Evolutionary conservation across 1,284 basidiomycete genomes (phyloP).

Genomic region (Heterobasidion annosum): DNA sequence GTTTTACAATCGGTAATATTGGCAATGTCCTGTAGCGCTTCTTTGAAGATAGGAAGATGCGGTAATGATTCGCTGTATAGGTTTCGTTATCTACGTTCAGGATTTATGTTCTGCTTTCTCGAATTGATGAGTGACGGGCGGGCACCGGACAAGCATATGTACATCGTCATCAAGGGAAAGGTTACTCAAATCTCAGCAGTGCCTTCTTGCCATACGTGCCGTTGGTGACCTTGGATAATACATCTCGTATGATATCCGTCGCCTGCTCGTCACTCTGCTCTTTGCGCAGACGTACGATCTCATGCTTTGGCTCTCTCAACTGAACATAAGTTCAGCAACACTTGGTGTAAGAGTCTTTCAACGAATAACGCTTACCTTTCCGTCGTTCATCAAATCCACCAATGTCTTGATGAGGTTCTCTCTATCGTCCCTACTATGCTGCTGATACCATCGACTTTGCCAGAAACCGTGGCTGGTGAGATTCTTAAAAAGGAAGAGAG

Average conservation of each 20-base stretch:
- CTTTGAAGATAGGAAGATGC: slow-evolving; percentile 85
- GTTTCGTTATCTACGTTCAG: slow-evolving; percentile 7
- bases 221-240: slow-evolving; percentile 36
- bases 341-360: background rate
- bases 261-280: slow-evolving; percentile 45
- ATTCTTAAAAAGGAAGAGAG: slow-evolving; percentile 77
- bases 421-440: slow-evolving; percentile 30
- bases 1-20: slow-evolving; percentile 5
- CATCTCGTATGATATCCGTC: slow-evolving; percentile 33
- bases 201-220: slow-evolving; percentile 68
- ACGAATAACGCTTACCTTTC: slow-evolving; percentile 35
- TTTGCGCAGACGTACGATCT: slow-evolving; percentile 47
- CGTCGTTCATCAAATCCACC: slow-evolving; percentile 37
- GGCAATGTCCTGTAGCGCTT: slow-evolving; percentile 45
- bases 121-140: too few relatives aligned
- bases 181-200: slow-evolving; percentile 41
- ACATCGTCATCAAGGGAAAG: slow-evolving; percentile 3
- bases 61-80: slow-evolving; percentile 25
- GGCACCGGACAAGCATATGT: background rate
- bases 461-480: slow-evolving; percentile 67
- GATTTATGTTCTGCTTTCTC: slow-evolving; percentile 1
- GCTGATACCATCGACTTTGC: slow-evolving; percentile 66
- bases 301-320: slow-evolving; percentile 60
- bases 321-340: slow-evolving; percentile 17
- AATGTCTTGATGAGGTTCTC: slow-evolving; percentile 39